A percentile compares a stretch with the other conserved stretches of the same genome.
These are phyloP conservation scores for Geotrichum klebahnii DNA, from an alignment of 1,139 yeast genomes.

Conservation along the genomic window DNA sequence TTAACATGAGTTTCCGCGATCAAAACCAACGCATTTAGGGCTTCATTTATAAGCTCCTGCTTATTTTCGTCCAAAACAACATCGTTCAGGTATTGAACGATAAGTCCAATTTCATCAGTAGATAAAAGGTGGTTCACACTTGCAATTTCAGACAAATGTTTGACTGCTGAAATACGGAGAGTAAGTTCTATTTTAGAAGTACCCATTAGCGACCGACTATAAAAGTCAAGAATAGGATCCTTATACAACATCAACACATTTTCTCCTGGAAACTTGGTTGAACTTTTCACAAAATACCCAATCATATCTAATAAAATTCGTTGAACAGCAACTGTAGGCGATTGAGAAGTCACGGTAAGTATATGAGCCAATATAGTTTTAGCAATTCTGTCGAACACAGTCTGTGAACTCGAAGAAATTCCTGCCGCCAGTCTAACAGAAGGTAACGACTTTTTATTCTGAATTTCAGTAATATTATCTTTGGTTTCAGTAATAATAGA, in stretches of 20 bases:
- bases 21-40: conserved; percentile 52
- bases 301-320: conserved; percentile 55
- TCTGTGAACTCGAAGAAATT: conserved; percentile 46
- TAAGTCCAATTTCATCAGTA: conserved; percentile 54
- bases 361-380: conserved; percentile 41
- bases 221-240: conserved; percentile 61
- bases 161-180: conserved; percentile 61
- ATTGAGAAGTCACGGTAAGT: conserved; percentile 32
- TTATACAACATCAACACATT: conserved; percentile 48
- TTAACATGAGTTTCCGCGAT: conserved; percentile 46
- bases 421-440: conserved; percentile 45
- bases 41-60: conserved; percentile 36
- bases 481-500: conserved; percentile 53
- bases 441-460: conserved; percentile 29
- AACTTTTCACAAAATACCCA: conserved; percentile 46
- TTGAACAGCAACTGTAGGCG: conserved; percentile 52
- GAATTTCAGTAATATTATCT: conserved; percentile 43
- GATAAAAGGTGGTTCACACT: conserved; percentile 47
- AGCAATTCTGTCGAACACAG: conserved; percentile 48
- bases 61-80: conserved; percentile 49
- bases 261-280: conserved; percentile 20
- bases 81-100: conserved; percentile 65
- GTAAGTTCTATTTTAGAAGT: conserved; percentile 65
- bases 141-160: conserved; percentile 56
- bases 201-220: conserved; percentile 64